phyloP scores from a whole-genome alignment of 73 alveolate genomes.

The Paramecium biaurelia region DNA sequence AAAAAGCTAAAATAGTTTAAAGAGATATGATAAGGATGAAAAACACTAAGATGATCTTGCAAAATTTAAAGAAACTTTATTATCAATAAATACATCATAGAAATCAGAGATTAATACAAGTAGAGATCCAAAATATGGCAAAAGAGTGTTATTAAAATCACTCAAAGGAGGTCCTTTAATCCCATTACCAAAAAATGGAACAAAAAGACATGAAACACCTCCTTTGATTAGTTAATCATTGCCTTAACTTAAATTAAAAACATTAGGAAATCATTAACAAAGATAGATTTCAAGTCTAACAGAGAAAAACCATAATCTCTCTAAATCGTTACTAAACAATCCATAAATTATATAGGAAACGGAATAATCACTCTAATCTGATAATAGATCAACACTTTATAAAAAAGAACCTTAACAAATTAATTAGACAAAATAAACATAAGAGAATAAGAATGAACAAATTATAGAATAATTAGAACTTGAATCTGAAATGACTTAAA shows the following conservation, averaged over 20 bases:
- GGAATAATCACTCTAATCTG: not conserved
- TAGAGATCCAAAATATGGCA: not conserved
- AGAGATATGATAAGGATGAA: not conserved
- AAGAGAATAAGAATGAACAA: not conserved
- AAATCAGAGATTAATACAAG: not conserved
- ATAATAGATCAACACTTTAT: not conserved
- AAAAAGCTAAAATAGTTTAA: not conserved
- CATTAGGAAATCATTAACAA: not conserved
- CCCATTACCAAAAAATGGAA: not conserved
- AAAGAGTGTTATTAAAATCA: constrained; percentile 2
- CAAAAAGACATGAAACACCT: constrained; percentile 4
- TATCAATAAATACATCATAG: not conserved
- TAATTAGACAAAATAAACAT: not conserved
- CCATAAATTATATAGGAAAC: not conserved
- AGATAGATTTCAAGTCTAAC: not conserved
- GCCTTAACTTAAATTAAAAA: not conserved
- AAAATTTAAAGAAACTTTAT: not conserved
- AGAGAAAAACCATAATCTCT: not conserved
- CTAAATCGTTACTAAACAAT: not conserved
- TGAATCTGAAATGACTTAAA: not conserved
- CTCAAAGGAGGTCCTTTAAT: constrained; percentile 25
- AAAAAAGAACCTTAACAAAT: not conserved
- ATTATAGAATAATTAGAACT: not conserved
- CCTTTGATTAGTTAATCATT: constrained; percentile 4
- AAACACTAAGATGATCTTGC: not conserved